These are phyloP conservation scores for Anaeramoeba flamelloides DNA, from an alignment of 78 protist species.

Conservation along the genomic window DNA sequence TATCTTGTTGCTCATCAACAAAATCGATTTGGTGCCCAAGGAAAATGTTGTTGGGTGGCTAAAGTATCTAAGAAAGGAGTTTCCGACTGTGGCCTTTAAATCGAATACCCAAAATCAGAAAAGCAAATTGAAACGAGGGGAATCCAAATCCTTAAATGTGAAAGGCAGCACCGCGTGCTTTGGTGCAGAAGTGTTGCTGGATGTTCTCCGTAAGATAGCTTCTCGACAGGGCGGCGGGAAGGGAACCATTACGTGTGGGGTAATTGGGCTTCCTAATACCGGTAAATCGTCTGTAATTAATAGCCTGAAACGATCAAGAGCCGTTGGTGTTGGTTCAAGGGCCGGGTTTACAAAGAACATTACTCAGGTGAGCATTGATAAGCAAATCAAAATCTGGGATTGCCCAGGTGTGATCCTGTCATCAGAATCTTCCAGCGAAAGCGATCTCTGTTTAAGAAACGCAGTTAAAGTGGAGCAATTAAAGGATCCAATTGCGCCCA, in stretches of 20 bases:
- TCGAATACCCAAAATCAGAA: conserved; percentile 44
- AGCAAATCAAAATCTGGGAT: conserved; percentile 69
- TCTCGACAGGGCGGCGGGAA: conserved; percentile 1
- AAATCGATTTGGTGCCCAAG: conserved; percentile 74
- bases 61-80: conserved; percentile 33
- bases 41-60: conserved; percentile 55
- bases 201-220: too few species aligned
- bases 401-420: conserved; percentile 77
- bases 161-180: too few species aligned
- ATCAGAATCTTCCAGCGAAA: neutral
- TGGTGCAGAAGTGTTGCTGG: too few species aligned
- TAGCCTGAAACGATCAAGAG: conserved; percentile 64
- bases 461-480: conserved; percentile 15
- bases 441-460: conserved; percentile 15
- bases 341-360: conserved; percentile 64
- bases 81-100: conserved; percentile 70
- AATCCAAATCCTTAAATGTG: too few species aligned
- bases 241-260: conserved; percentile 64
- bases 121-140: too few species aligned
- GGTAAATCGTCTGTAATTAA: conserved; percentile 90
- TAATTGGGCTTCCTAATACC: conserved; percentile 90
- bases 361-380: conserved; percentile 58
- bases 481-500: conserved; percentile 6
- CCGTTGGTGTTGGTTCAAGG: conserved; percentile 59
- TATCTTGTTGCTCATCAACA: conserved; percentile 73